Conservation (phyloP, 2,329 filamentous ascomycete genomes). For the Cladosporium cucumerinum region DNA sequence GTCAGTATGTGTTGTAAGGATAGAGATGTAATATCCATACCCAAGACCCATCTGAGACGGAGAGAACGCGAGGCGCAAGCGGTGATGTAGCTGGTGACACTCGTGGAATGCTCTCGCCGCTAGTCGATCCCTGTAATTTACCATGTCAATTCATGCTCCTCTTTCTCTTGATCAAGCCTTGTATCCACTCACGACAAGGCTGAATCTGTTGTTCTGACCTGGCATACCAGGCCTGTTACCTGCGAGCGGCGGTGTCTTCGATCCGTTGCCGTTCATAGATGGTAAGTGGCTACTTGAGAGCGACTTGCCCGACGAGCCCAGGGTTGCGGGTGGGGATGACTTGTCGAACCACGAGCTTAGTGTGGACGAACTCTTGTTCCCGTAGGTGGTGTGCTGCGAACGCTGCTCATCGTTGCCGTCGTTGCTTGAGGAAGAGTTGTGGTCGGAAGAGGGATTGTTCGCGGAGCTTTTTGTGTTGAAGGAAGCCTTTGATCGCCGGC, state of each 20-base stretch:
- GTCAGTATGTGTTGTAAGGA: constrained; percentile 16
- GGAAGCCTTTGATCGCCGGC: constrained; percentile 72
- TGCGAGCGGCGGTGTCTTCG: constrained; percentile 39
- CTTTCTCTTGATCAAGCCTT: not conserved
- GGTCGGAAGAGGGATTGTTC: constrained; percentile 48
- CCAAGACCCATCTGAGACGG: constrained; percentile 78
- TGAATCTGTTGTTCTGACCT: constrained; percentile 53
- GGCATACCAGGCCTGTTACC: constrained; percentile 29
- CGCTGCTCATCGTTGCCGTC: constrained; percentile 25
- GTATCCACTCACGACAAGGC: constrained; percentile 44
- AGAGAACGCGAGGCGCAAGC: constrained; percentile 76
- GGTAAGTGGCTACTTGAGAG: constrained; percentile 58
- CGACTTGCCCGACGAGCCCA: constrained; percentile 60
- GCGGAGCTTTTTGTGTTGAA: constrained; percentile 55
- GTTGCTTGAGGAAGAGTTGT: constrained; percentile 27
- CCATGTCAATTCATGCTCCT: not conserved
- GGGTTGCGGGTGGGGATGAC: constrained; percentile 70
- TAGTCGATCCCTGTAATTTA: constrained; percentile 5
- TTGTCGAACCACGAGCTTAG: constrained; percentile 61
- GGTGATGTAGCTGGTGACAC: constrained; percentile 56
- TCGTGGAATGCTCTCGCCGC: constrained; percentile 36
- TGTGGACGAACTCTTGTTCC: constrained; percentile 62
- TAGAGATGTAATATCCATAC: constrained; percentile 48
- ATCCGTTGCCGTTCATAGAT: constrained; percentile 47
- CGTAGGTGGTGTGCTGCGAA: constrained; percentile 48